Percentiles rank a stretch among this genome's conserved stretches.
phyloP scores from a whole-genome alignment of 78 protist genomes.

The Dictyostelium capitatum region DNA sequence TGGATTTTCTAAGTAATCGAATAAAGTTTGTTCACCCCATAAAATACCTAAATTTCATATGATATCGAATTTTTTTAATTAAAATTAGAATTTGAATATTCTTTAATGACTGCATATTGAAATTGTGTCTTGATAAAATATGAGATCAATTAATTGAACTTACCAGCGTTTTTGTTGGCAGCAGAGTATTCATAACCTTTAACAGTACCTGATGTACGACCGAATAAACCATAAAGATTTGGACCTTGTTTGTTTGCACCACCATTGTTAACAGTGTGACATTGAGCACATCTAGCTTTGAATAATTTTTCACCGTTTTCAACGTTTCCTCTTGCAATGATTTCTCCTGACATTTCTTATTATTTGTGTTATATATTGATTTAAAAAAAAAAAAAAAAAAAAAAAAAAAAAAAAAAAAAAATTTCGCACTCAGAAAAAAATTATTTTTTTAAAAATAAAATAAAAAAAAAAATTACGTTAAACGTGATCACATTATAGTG shows the following conservation, averaged over 20 bases:
- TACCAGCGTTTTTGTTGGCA: slow-evolving; percentile 93
- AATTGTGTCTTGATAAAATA: background rate
- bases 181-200: slow-evolving; percentile 90
- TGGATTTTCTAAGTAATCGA: slow-evolving; percentile 92
- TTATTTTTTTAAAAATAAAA: too few relatives aligned
- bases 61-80: too few relatives aligned
- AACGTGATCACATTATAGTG: too few relatives aligned
- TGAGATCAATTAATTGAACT: background rate
- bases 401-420: background rate
- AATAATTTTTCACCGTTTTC: slow-evolving; percentile 79
- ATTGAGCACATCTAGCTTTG: slow-evolving; percentile 90
- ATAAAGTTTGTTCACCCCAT: slow-evolving; percentile 93
- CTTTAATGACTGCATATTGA: background rate
- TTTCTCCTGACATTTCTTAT: background rate
- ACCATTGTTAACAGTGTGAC: slow-evolving; percentile 89
- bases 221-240: slow-evolving; percentile 92
- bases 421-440: background rate
- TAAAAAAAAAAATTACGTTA: too few relatives aligned
- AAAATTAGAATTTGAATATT: too few relatives aligned
- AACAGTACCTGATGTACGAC: slow-evolving; percentile 90
- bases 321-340: slow-evolving; percentile 51
- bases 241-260: slow-evolving; percentile 91
- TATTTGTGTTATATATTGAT: background rate
- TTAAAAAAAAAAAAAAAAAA: background rate
- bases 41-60: slow-evolving; percentile 65